A percentile compares a stretch with the other conserved stretches of the same genome.
phyloP scores from a whole-genome alignment of 345 rosid genomes.

The Euphorbia pulcherrima region DNA sequence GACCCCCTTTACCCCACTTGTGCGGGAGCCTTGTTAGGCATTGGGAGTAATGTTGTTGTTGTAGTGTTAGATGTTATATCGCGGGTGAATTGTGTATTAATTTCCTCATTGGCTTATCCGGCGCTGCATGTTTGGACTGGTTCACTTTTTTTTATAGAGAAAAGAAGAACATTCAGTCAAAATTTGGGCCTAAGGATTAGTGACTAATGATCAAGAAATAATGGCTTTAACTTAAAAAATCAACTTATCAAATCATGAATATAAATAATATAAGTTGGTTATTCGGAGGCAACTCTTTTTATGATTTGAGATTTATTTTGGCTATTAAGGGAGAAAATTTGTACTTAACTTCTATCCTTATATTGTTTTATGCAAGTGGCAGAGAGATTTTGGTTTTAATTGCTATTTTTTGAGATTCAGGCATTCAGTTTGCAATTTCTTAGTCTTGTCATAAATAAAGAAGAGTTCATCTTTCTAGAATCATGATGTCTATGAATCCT shows the following conservation, averaged over 20 bases:
- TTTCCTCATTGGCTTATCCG: neutral
- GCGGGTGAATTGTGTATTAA: neutral
- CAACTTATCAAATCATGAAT: neutral
- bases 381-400: neutral
- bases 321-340: neutral
- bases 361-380: neutral
- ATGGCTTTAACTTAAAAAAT: neutral
- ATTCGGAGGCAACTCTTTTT: neutral
- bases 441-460: neutral
- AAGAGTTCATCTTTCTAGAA: neutral
- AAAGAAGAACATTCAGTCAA: neutral
- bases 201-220: neutral
- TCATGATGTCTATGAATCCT: neutral
- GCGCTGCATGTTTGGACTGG: too few species aligned
- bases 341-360: neutral
- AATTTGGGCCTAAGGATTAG: neutral
- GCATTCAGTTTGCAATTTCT: conserved; percentile 5
- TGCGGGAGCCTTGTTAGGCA: too few species aligned
- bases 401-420: neutral
- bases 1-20: too few species aligned
- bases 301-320: neutral
- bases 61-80: too few species aligned
- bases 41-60: too few species aligned
- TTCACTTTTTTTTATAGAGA: too few species aligned
- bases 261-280: neutral